Conservation (phyloP, 1,284 basidiomycete species). For the Moesziomyces sp. region DNA sequence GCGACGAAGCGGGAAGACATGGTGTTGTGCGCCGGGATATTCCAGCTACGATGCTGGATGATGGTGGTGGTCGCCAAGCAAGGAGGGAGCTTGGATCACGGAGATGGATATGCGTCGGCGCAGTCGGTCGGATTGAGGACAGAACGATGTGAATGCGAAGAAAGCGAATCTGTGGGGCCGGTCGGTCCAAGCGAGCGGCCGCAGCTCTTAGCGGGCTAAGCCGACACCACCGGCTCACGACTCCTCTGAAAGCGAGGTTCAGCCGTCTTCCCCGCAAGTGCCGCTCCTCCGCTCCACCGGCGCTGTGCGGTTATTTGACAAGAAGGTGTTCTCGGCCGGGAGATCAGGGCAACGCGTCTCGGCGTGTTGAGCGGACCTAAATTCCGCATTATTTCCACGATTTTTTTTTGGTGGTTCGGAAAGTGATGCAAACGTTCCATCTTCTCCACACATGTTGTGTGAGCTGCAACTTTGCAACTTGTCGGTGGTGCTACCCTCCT, state of each 20-base stretch:
- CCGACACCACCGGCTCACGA: constrained; percentile 3
- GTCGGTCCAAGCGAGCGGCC: background rate
- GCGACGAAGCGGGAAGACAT: constrained; percentile 36
- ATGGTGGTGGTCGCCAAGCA: background rate
- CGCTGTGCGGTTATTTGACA: background rate
- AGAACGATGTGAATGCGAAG: background rate
- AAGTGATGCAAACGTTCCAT: background rate
- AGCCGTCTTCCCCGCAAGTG: constrained; percentile 38
- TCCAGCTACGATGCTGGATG: background rate
- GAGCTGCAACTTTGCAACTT: no score
- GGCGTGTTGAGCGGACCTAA: background rate
- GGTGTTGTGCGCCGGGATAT: constrained; percentile 9
- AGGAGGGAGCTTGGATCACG: no score
- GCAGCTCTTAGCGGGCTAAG: constrained; percentile 3
- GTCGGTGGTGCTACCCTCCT: no score
- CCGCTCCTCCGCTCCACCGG: background rate
- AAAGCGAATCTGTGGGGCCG: background rate
- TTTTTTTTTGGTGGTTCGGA: background rate
- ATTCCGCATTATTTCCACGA: no score
- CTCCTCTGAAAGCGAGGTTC: constrained; percentile 16
- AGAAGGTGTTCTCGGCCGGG: background rate
- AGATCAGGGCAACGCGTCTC: background rate
- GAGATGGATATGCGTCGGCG: no score
- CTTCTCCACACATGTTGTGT: background rate
- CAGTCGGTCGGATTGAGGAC: no score